phyloP scores from a whole-genome alignment of 2,329 filamentous ascomycete species.

The Aspergillus proliferans region DNA sequence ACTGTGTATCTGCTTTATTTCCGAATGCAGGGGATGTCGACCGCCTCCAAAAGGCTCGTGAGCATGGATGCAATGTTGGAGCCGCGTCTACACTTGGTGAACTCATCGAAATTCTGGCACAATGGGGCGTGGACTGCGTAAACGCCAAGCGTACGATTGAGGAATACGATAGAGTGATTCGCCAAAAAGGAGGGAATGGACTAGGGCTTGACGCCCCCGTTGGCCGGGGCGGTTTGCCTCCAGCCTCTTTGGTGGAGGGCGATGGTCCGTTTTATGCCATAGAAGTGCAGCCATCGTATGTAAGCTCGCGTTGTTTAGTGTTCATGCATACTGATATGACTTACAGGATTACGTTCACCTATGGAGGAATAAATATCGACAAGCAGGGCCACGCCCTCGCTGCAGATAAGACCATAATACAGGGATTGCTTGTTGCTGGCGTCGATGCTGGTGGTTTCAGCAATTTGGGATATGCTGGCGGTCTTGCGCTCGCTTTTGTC shows the following conservation, averaged over 20 bases:
- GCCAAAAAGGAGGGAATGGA: constrained; percentile 3
- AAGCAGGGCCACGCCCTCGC: constrained; percentile 18
- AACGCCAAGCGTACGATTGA: constrained; percentile 15
- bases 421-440: constrained; percentile 19
- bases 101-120: constrained; percentile 10
- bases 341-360: constrained; percentile 22
- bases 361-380: constrained; percentile 21
- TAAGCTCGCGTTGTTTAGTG: neutral
- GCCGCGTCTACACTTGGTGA: constrained; percentile 13
- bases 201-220: constrained; percentile 11
- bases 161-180: constrained; percentile 14
- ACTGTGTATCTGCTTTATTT: constrained; percentile 16
- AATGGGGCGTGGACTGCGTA: constrained; percentile 16
- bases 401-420: constrained; percentile 11
- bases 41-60: constrained; percentile 19
- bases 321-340: neutral
- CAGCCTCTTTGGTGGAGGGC: constrained; percentile 15
- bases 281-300: constrained; percentile 24
- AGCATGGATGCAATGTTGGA: constrained; percentile 21
- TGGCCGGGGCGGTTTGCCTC: constrained; percentile 10
- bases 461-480: constrained; percentile 22
- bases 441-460: constrained; percentile 21
- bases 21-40: constrained; percentile 22
- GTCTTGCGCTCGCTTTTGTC: constrained; percentile 22
- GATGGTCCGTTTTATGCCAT: constrained; percentile 22